Percentiles rank a stretch among this genome's conserved stretches.
Conservation (phyloP, 192 early-diverging fungal species). For the Gaertneriomyces semiglobifer region DNA sequence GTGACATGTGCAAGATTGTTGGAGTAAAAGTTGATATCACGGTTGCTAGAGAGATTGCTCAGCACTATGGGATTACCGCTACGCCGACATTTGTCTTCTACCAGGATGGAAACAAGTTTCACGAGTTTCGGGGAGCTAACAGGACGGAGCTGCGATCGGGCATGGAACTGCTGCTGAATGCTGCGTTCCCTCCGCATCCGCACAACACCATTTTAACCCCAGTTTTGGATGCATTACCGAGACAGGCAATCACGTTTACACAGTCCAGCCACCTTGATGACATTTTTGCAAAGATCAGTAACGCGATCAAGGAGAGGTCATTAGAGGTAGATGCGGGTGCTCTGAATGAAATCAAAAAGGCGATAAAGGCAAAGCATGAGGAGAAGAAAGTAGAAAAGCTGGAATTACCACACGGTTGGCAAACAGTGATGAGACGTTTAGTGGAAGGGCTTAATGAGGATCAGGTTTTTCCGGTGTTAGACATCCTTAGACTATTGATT, state of each 20-base stretch:
- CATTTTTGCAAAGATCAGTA: constrained; percentile 43
- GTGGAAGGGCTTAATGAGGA: constrained; percentile 39
- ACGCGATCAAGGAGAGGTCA: background rate
- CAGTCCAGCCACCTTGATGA: constrained; percentile 38
- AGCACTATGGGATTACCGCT: constrained; percentile 52
- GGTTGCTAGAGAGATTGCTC: constrained; percentile 51
- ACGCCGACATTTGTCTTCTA: constrained; percentile 76
- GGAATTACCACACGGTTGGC: constrained; percentile 31
- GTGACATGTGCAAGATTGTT: constrained; percentile 36
- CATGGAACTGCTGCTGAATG: constrained; percentile 60
- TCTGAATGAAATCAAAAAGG: constrained; percentile 9
- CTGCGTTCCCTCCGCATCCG: constrained; percentile 67
- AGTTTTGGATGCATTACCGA: constrained; percentile 39
- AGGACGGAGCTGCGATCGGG: constrained; percentile 52
- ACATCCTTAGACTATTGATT: constrained; percentile 59
- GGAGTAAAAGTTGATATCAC: constrained; percentile 63
- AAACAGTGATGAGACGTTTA: constrained; percentile 33
- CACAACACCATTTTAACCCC: constrained; percentile 45
- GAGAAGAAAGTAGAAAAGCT: constrained; percentile 6
- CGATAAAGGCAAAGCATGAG: constrained; percentile 32
- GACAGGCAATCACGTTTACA: constrained; percentile 33
- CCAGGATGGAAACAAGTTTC: constrained; percentile 49
- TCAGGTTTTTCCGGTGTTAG: constrained; percentile 60
- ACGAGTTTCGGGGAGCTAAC: constrained; percentile 62
- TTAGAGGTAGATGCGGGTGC: too few species aligned